Percentiles rank a stretch among this genome's conserved stretches.
Evolutionary conservation across 2,329 filamentous ascomycete species (phyloP).

Genomic region (Coniochaeta sp.): DNA sequence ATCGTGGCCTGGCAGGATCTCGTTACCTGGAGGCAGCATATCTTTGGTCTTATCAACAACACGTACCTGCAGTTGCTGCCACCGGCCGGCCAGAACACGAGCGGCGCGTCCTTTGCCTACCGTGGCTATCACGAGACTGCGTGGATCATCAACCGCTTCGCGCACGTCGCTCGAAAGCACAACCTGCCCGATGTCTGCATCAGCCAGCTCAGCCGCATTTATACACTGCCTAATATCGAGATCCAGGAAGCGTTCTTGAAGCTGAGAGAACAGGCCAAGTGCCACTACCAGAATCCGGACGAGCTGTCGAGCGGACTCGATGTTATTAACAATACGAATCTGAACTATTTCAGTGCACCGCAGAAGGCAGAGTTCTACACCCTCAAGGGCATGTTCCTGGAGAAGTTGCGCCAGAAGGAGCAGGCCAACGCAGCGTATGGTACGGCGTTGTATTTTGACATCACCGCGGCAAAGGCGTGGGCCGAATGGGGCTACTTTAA

Average conservation of each 20-base stretch:
- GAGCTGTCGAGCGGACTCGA: slow-evolving; percentile 90
- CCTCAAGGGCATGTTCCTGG: slow-evolving; percentile 97
- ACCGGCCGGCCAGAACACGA: slow-evolving; percentile 70
- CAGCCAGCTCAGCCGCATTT: slow-evolving; percentile 92
- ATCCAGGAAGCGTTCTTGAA: slow-evolving; percentile 99
- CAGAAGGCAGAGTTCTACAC: slow-evolving; percentile 99
- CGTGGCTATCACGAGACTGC: slow-evolving; percentile 97
- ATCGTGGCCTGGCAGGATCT: slow-evolving; percentile 99
- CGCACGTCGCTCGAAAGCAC: slow-evolving; percentile 95
- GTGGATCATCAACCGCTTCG: slow-evolving; percentile 99
- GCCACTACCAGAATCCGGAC: slow-evolving; percentile 91
- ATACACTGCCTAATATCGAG: slow-evolving; percentile 97
- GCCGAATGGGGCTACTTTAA: slow-evolving; percentile 99
- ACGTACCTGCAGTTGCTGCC: slow-evolving; percentile 86
- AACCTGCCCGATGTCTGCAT: slow-evolving; percentile 96
- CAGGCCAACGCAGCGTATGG: slow-evolving; percentile 94
- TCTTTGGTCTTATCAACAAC: slow-evolving; percentile 93
- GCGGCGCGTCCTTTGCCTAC: slow-evolving; percentile 91
- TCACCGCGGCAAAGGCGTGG: slow-evolving; percentile 94
- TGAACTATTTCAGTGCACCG: slow-evolving; percentile 93
- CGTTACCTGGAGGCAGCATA: slow-evolving; percentile 99
- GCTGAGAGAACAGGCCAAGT: slow-evolving; percentile 95
- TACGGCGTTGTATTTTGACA: slow-evolving; percentile 91
- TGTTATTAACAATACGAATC: slow-evolving; percentile 98
- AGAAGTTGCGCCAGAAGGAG: slow-evolving; percentile 82